Evolutionary conservation across 768 basidiomycete genomes (phyloP), one percentile per base, ranked within the genome.

Genomic region (Boletus edulis): DNA sequence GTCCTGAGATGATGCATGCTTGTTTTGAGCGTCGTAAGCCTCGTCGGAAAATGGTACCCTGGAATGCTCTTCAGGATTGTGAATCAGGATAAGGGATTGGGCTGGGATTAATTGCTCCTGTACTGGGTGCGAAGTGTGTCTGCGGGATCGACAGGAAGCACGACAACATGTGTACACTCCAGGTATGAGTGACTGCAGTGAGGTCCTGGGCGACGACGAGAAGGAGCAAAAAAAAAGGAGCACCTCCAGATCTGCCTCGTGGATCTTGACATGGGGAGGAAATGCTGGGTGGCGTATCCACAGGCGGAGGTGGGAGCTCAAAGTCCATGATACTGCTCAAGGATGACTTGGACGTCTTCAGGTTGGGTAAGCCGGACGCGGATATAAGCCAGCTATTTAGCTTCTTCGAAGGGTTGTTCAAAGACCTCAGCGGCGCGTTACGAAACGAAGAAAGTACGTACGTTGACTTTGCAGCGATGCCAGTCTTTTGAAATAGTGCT

Each of bases 1-100:
- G 22, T 22, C 22, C 22, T 22, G 22, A 22, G 22, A 22, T 22
- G 22, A 22, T 22, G 22, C 3, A 22, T 22, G 22, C 22, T 22
- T 2, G 22, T 22, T 22, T 22, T 22, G 22, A 22, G 22, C 22
- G 22, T 22, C 22, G 3, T 22, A 22, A 22, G 22, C 22, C 22
- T 22, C 22, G 22, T n/a, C n/a, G n/a, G n/a, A n/a, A n/a, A n/a
- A n/a, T 22, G 22, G 22, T 22, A 22, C 22, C 22, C 22, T 22
- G 22, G 22, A 82, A 9, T 73, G 72, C 65, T 94, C 92, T 67
- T 98, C 96, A n/a, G 98, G 72, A 29, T 83, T 84, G 35, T 92
- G 81, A 40, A 98, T 84, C 46, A 74, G 2, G 81, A 78, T 17
- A 92, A 72, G 1, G 87, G 85, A 63, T 91, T 86, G 7, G 76